Evolutionary conservation across 2,329 filamentous ascomycete genomes (phyloP).

Genomic region (Xylariales sp.): DNA sequence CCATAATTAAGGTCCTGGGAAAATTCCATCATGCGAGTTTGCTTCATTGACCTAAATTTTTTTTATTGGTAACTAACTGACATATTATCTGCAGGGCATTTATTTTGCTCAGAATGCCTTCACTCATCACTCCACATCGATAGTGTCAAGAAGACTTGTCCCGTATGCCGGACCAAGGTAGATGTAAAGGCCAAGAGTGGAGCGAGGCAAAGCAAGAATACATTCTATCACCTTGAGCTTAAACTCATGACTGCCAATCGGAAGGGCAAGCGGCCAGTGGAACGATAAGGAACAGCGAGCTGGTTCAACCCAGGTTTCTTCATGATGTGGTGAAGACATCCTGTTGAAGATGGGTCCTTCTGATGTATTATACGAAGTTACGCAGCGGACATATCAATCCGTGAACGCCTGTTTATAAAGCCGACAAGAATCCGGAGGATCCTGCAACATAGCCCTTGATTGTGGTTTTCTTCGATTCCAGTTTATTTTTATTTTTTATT

Average conservation of each 20-base stretch:
- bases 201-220: constrained; percentile 25
- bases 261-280: constrained; percentile 41
- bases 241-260: constrained; percentile 56
- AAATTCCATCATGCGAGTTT: too few relatives aligned
- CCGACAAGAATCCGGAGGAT: too few relatives aligned
- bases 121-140: constrained; percentile 57
- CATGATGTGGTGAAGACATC: constrained; percentile 17
- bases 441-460: too few relatives aligned
- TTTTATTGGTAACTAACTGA: constrained; percentile 8
- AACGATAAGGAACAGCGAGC: constrained; percentile 9
- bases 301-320: too few relatives aligned
- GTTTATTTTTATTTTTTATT: too few relatives aligned
- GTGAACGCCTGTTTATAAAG: too few relatives aligned
- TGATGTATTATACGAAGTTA: too few relatives aligned
- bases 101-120: constrained; percentile 61
- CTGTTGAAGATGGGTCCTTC: too few relatives aligned
- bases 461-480: too few relatives aligned
- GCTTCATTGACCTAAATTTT: too few relatives aligned
- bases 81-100: constrained; percentile 44
- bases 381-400: too few relatives aligned
- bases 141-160: constrained; percentile 52
- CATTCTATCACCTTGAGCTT: constrained; percentile 55
- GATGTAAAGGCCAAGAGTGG: constrained; percentile 36
- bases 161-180: constrained; percentile 59
- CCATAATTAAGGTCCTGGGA: background rate